Base-by-base conservation (phyloP, 2,329 filamentous ascomycete genomes). In the Botrytis cinerea region DNA sequence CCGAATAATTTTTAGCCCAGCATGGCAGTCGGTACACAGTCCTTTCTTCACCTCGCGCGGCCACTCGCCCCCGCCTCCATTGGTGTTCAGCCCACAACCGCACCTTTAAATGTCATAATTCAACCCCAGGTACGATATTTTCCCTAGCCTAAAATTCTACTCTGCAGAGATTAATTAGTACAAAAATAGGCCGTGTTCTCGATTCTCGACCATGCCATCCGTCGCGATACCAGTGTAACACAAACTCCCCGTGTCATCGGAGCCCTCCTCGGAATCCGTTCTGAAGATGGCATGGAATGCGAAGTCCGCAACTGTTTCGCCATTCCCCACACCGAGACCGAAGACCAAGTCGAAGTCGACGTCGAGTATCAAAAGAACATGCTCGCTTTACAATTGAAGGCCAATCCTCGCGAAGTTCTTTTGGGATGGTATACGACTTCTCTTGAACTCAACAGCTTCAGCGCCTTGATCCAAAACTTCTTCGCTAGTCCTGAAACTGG, bases 331-430 rank as follows among this genome's bases (percentile, higher is more conserved):
- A 98, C 95, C 79, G 96, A 99, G 86, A 97, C 95, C 79, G 93
- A 95, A 83, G 96, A 99, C 84, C 96, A 99, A 85, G 96, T 99
- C 80, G 96, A 99, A 85, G 96, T 99, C 77, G 96, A 99, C 83
- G 97, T 99, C 88, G 96, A 99, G 85, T 99, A 98, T 85, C 96
- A 99, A 86, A 98, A 98, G 89, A 95, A 95, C 84, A 99, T 99
- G 96, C 91, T 98, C 74, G 92, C 93, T 74, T 87, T 99, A 79
- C 95, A 97, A 83, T 90, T 98, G 79, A 95, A 95, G 85, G 95
- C 95, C 73, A 93, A 94, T 83, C 96, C 96, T 69, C 93, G 94
- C 84, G 96, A 99, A 85, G 90, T 94, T 72, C 89, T 99, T 74
- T 92, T 99, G 75, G 96, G 96, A 81, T 99, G 96, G 96, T 99